A percentile compares a stretch with the other conserved stretches of the same genome.
Conservation (phyloP, 371 early-diverging fungal genomes). For the Saksenaea vasiformis region DNA sequence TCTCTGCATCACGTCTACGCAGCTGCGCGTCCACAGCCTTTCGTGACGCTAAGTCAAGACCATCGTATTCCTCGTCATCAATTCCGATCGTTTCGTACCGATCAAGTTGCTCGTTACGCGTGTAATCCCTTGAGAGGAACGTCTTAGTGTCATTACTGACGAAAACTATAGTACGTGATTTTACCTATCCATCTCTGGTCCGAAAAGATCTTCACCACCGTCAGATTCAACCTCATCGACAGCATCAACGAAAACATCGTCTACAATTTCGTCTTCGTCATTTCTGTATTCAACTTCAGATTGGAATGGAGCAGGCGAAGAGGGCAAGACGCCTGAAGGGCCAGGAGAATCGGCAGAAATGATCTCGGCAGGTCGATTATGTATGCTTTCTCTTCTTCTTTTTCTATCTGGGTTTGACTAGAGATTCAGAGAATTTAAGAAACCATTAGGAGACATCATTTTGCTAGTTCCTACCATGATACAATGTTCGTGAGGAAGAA, state of each 20-base stretch:
- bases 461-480: background rate
- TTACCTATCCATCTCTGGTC: constrained; percentile 74
- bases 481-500: background rate
- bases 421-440: background rate
- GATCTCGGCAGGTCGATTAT: constrained; percentile 13
- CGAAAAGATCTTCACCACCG: constrained; percentile 86
- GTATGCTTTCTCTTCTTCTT: constrained; percentile 51
- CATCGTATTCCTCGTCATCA: constrained; percentile 77
- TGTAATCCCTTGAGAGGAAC: constrained; percentile 67
- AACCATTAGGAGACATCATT: background rate
- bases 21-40: constrained; percentile 79
- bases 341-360: constrained; percentile 35
- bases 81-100: constrained; percentile 76
- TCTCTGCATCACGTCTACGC: constrained; percentile 80
- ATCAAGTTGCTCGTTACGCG: constrained; percentile 73
- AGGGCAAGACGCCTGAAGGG: constrained; percentile 42
- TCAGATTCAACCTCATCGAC: constrained; percentile 63
- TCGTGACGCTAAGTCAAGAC: constrained; percentile 72
- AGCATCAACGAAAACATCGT: constrained; percentile 32
- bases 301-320: constrained; percentile 46
- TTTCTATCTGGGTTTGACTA: constrained; percentile 34
- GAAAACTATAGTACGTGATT: constrained; percentile 2
- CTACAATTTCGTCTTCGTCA: constrained; percentile 33
- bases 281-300: constrained; percentile 48
- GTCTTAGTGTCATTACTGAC: constrained; percentile 7